Evolutionary conservation across 306 rosid species (phyloP), one percentile per base, ranked within the genome.

Genomic region (Senna siamea): DNA sequence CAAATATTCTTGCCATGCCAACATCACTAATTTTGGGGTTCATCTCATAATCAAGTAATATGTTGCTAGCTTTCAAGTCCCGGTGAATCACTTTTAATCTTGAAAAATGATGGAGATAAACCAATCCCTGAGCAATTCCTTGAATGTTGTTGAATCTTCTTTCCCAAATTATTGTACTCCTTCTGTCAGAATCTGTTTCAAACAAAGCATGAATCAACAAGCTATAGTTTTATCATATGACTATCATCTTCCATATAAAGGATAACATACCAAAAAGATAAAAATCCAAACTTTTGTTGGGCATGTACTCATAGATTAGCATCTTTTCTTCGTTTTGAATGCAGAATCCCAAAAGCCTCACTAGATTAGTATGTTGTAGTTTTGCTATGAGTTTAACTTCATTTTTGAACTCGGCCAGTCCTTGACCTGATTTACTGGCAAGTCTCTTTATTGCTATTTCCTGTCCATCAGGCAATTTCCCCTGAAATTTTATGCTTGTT

Each of bases 361-460:
- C 83, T 6, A 83, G 68, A 66, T 86, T 81, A 23, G 83, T 79
- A 71, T 81, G 88, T 2, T 79, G 86, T 22, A 87, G 83, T 79
- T 79, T 81, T 23, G 88, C 79, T 53, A 81, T 79, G 19, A 84
- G 35, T 35, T 76, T 66, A 7, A 53, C 81, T 56, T 87, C 83
- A 70, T 84, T 83, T 71, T 69, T 75, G 61, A 85, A 81, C 59
- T 81, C 84, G 0, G 14, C 38, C 9, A 85, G 4, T 46, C 89
- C 85, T 41, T 82, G 83, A 15, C 81, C 73, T 10, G 86, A 86
- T 11, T 67, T 79, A 32, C 6, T 76, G 7, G 84, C 81, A 15
- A 83, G 84, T 54, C 86, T 54, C 56, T 81, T 86, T 41, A 86
- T 66, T 10, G 86, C 90, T 15, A 86, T 65, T 55, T 86, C 84